A percentile compares a stretch with the other conserved stretches of the same genome.
phyloP scores from a whole-genome alignment of 768 basidiomycete genomes.

The Nidula microcarpa region DNA sequence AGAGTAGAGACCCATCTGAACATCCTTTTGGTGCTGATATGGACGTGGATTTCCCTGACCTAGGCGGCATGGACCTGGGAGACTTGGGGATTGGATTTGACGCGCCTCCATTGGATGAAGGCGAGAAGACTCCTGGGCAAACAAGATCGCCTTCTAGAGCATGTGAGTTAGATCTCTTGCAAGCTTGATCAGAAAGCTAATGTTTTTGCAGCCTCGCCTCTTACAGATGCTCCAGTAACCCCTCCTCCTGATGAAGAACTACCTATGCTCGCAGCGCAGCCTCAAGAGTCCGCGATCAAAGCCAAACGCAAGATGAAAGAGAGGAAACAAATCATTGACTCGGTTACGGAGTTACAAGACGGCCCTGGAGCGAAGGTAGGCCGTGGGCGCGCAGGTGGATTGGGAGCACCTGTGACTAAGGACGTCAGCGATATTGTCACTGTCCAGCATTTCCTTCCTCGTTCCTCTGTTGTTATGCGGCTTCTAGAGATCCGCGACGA shows the following conservation, averaged over 20 bases:
- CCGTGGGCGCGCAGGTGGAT: constrained; percentile 48
- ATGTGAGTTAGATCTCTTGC: constrained; percentile 41
- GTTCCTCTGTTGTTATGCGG: constrained; percentile 81
- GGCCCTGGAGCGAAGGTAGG: constrained; percentile 52
- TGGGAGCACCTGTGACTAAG: constrained; percentile 50
- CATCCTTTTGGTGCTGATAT: constrained; percentile 60
- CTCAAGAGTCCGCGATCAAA: constrained; percentile 25
- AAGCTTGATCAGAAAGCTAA: background rate
- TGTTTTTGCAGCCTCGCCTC: constrained; percentile 58
- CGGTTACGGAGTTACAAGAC: constrained; percentile 79
- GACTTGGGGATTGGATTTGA: constrained; percentile 65
- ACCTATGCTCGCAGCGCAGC: constrained; percentile 43
- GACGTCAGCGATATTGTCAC: constrained; percentile 71
- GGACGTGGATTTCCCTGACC: constrained; percentile 43
- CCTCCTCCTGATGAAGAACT: constrained; percentile 63
- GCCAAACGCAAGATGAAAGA: constrained; percentile 47
- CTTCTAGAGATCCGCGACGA: constrained; percentile 84
- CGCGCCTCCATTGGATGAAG: constrained; percentile 38
- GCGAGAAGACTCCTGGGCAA: constrained; percentile 54
- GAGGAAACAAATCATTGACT: constrained; percentile 88
- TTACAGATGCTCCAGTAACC: constrained; percentile 72
- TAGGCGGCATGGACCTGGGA: constrained; percentile 64
- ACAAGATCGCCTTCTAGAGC: constrained; percentile 63
- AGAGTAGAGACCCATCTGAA: constrained; percentile 63
- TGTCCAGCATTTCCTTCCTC: constrained; percentile 82